These are phyloP conservation scores for Blastobotrys ciferrii DNA, from an alignment of 1,139 yeast species.

Conservation along the genomic window DNA sequence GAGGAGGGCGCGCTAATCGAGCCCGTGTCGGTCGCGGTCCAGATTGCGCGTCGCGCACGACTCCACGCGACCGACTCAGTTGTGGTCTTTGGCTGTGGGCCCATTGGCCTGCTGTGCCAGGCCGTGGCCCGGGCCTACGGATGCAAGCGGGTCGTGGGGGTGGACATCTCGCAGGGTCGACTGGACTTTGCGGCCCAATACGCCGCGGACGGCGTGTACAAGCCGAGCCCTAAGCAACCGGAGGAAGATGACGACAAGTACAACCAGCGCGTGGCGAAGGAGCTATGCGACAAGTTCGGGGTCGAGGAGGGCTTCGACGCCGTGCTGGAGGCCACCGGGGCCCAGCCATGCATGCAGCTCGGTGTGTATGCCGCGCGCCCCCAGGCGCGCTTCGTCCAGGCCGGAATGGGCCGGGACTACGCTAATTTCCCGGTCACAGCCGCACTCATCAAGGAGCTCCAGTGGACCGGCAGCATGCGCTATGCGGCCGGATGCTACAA, in stretches of 20 bases:
- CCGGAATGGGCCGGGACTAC: conserved; percentile 64
- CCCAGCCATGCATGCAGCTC: conserved; percentile 58
- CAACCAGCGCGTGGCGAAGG: conserved; percentile 41
- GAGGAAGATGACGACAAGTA: conserved; percentile 31
- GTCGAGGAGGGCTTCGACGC: conserved; percentile 36
- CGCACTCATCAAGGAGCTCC: conserved; percentile 64
- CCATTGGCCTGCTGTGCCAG: conserved; percentile 78
- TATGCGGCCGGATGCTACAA: conserved; percentile 73
- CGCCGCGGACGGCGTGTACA: conserved; percentile 29
- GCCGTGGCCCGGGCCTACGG: conserved; percentile 77
- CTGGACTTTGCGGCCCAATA: conserved; percentile 39
- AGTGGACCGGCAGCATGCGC: conserved; percentile 74
- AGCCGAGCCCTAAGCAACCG: conserved; percentile 35
- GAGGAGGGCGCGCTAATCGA: conserved; percentile 89
- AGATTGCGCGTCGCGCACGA: conserved; percentile 65
- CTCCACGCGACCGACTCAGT: conserved; percentile 70
- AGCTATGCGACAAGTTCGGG: conserved; percentile 36
- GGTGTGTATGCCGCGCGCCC: conserved; percentile 55
- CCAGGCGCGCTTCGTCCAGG: conserved; percentile 69
- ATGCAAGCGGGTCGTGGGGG: conserved; percentile 61
- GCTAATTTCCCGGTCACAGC: conserved; percentile 39
- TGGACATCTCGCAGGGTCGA: conserved; percentile 41
- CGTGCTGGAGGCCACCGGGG: conserved; percentile 70
- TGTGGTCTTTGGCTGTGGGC: conserved; percentile 87
- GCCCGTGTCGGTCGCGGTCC: conserved; percentile 84